These are phyloP conservation scores for Eucalyptus marginata DNA, from an alignment of 345 rosid species.

Conservation along the genomic window DNA sequence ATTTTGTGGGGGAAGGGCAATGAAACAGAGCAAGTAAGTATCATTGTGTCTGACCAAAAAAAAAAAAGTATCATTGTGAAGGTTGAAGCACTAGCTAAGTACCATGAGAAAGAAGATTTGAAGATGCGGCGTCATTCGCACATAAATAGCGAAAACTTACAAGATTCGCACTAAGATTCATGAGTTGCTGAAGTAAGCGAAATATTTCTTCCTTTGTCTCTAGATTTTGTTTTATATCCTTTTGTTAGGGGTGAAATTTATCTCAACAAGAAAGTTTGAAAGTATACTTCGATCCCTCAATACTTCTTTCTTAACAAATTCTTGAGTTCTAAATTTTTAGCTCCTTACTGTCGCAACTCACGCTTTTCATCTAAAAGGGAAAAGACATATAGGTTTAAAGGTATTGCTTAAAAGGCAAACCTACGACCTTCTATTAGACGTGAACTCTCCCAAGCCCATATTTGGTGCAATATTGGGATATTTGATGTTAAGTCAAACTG, in stretches of 20 bases:
- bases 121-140: not conserved
- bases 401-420: too few species aligned
- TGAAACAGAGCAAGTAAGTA: conserved; percentile 4
- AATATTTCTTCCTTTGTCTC: not conserved
- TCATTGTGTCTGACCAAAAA: not conserved
- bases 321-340: conserved; percentile 39
- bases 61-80: not conserved
- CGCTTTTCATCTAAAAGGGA: too few species aligned
- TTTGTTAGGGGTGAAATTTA: not conserved
- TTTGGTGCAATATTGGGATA: too few species aligned
- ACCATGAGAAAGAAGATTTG: not conserved
- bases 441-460: too few species aligned
- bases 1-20: conserved; percentile 86
- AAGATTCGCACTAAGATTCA: not conserved
- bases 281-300: not conserved
- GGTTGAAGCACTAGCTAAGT: not conserved
- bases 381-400: too few species aligned
- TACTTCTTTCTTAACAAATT: not conserved
- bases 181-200: not conserved
- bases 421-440: too few species aligned
- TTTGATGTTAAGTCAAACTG: too few species aligned
- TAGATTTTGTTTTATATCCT: not conserved
- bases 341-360: too few species aligned
- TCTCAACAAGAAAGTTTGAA: not conserved
- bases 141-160: not conserved